Percentiles rank a stretch among this genome's conserved stretches.
These are phyloP conservation scores for Termitomyces sp. DNA, from an alignment of 1,284 basidiomycete genomes.

Conservation along the genomic window DNA sequence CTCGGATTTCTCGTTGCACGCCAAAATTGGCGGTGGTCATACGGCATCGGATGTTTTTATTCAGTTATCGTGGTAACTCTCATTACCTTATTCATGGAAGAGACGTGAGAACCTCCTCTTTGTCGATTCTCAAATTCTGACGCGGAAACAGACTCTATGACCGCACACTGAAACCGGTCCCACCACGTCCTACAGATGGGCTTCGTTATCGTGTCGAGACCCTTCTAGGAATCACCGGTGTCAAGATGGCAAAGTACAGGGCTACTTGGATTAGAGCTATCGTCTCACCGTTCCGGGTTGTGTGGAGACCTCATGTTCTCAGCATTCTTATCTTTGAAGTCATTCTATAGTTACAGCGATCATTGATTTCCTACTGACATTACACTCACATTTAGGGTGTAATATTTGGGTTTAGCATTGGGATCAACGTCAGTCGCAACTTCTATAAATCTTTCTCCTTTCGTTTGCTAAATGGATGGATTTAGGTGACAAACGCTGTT, in stretches of 20 bases:
- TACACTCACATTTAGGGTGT: constrained; percentile 31
- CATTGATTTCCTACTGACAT: background rate
- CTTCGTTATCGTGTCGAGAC: constrained; percentile 55
- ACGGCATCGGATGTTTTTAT: constrained; percentile 63
- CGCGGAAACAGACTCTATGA: constrained; percentile 53
- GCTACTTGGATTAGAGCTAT: constrained; percentile 17
- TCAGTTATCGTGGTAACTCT: constrained; percentile 47
- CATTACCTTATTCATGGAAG: constrained; percentile 57
- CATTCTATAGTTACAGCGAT: background rate
- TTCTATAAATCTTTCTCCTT: background rate
- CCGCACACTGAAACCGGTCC: constrained; percentile 51
- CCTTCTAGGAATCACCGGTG: constrained; percentile 62
- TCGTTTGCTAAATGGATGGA: background rate
- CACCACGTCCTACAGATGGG: constrained; percentile 36
- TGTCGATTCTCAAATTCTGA: background rate
- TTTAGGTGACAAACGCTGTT: constrained; percentile 63
- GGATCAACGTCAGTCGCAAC: constrained; percentile 55
- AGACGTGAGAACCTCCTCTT: constrained; percentile 44
- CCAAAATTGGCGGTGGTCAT: constrained; percentile 65
- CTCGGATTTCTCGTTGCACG: constrained; percentile 68
- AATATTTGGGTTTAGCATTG: constrained; percentile 66
- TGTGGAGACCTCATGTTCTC: constrained; percentile 63
- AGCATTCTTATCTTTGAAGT: constrained; percentile 55
- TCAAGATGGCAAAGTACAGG: constrained; percentile 40
- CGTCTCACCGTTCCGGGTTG: constrained; percentile 42